These are phyloP conservation scores for Saccharomycopsis hybrid DNA, from an alignment of 1,139 yeast genomes.

Conservation along the genomic window DNA sequence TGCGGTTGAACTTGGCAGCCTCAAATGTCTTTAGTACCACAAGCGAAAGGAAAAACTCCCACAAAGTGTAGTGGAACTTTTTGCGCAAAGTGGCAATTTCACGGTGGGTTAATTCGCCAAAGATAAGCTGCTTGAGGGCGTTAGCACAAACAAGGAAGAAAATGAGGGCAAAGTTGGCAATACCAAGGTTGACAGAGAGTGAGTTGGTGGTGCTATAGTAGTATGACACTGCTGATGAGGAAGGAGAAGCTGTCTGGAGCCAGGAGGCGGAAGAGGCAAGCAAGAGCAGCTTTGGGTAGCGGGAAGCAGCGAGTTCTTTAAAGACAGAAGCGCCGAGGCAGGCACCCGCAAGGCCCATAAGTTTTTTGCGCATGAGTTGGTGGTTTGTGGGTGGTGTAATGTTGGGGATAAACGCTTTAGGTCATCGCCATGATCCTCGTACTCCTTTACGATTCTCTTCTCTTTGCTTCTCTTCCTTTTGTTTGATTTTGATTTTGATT, in stretches of 20 bases:
- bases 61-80: constrained; percentile 17
- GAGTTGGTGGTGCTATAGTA: background rate
- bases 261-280: background rate
- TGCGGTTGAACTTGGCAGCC: background rate
- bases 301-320: background rate
- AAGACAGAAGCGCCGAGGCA: background rate
- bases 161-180: background rate
- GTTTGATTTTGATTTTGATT: too few relatives aligned
- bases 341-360: background rate
- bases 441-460: too few relatives aligned
- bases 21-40: constrained; percentile 7
- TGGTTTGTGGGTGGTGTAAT: background rate
- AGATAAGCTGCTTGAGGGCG: constrained; percentile 15
- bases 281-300: background rate
- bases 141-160: constrained; percentile 2
- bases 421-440: too few relatives aligned
- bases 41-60: constrained; percentile 18
- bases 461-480: too few relatives aligned
- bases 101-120: constrained; percentile 14
- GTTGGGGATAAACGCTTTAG: background rate
- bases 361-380: too few relatives aligned
- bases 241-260: background rate
- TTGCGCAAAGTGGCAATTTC: constrained; percentile 12
- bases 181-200: background rate
- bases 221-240: background rate